Evolutionary conservation across 805 yeast species (phyloP).

Genomic region (Saccharomyces cerevisiae): DNA sequence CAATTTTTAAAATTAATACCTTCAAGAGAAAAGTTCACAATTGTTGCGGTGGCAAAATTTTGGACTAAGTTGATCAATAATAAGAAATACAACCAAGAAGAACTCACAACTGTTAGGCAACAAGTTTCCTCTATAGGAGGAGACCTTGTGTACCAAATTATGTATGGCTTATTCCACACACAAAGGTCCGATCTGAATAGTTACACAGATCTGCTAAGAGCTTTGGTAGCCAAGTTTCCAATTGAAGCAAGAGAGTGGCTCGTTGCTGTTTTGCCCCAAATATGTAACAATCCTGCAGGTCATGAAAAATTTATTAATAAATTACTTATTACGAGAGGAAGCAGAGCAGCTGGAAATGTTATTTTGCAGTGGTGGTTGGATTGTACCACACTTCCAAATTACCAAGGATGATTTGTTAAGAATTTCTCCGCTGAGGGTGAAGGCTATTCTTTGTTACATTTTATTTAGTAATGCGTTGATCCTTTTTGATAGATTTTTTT

Average conservation of each 20-base stretch:
- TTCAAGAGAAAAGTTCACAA: conserved; percentile 43
- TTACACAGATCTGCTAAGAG: conserved; percentile 45
- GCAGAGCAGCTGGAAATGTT: conserved; percentile 49
- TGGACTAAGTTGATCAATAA: conserved; percentile 43
- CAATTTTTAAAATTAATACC: conserved; percentile 28
- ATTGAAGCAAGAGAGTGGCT: conserved; percentile 45
- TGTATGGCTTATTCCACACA: conserved; percentile 41
- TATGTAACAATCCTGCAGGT: conserved; percentile 24
- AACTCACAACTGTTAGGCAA: conserved; percentile 31
- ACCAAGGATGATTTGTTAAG: background rate
- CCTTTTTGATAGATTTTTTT: background rate
- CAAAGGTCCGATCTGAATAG: conserved; percentile 53
- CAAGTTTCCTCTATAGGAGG: conserved; percentile 22
- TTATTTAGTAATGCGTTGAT: background rate
- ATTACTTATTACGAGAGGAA: conserved; percentile 56
- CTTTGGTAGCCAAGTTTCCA: conserved; percentile 43
- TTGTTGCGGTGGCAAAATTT: conserved; percentile 43
- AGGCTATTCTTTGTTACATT: background rate
- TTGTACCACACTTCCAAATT: conserved; percentile 39
- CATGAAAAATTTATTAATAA: conserved; percentile 46
- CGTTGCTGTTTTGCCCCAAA: conserved; percentile 18
- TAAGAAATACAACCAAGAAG: conserved; percentile 38
- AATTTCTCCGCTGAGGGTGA: background rate
- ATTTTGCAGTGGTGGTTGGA: conserved; percentile 59
- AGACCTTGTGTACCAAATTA: conserved; percentile 25